Percentiles rank a stretch among this genome's conserved stretches.
phyloP scores from a whole-genome alignment of 208 protist species.

The Trypanosoma caninum region DNA sequence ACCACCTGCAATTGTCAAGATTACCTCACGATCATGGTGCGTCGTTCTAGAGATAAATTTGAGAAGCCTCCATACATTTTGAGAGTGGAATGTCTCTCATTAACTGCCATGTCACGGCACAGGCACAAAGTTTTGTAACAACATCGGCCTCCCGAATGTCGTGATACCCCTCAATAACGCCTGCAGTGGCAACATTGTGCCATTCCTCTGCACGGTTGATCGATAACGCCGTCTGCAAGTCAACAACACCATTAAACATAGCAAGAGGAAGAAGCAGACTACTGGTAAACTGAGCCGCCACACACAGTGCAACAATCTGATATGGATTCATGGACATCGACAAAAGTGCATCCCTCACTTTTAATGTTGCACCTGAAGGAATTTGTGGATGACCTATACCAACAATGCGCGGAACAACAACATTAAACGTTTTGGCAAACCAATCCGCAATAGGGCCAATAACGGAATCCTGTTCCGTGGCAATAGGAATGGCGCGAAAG shows the following conservation, averaged over 20 bases:
- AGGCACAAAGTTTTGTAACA: slow-evolving; percentile 86
- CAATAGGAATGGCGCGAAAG: slow-evolving; percentile 78
- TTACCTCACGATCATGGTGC: not conserved
- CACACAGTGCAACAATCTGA: slow-evolving; percentile 85
- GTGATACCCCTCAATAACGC: slow-evolving; percentile 87
- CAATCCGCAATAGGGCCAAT: slow-evolving; percentile 75
- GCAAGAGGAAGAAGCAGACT: slow-evolving; percentile 88
- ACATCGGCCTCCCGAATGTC: slow-evolving; percentile 89
- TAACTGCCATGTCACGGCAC: slow-evolving; percentile 69
- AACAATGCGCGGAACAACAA: slow-evolving; percentile 81
- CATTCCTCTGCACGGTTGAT: slow-evolving; percentile 88
- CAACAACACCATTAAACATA: slow-evolving; percentile 68
- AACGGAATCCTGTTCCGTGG: slow-evolving; percentile 66
- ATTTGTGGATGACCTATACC: slow-evolving; percentile 82
- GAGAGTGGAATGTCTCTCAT: slow-evolving; percentile 73
- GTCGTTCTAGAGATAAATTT: slow-evolving; percentile 20
- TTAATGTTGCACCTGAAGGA: slow-evolving; percentile 38
- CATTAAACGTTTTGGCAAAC: slow-evolving; percentile 66
- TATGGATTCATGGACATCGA: slow-evolving; percentile 89
- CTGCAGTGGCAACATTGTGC: slow-evolving; percentile 71
- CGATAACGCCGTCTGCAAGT: slow-evolving; percentile 64
- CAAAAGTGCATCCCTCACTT: slow-evolving; percentile 70
- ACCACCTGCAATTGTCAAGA: not conserved
- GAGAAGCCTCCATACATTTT: slow-evolving; percentile 75
- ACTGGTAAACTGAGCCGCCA: slow-evolving; percentile 91